Conservation (phyloP, 805 yeast species). For the Saccharomycopsis selenospora region DNA sequence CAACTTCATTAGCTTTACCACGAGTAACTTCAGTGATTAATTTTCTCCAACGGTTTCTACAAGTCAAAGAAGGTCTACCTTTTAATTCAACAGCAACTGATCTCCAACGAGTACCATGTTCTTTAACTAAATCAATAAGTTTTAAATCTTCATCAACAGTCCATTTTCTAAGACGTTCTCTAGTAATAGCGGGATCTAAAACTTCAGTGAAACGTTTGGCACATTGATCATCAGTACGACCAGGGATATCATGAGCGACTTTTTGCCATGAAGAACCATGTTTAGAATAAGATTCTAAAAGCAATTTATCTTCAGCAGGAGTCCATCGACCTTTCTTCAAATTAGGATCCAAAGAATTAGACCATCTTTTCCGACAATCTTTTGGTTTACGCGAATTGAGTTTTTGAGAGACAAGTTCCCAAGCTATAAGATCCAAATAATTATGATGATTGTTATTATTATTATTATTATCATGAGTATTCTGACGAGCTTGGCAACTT, state of each 20-base stretch:
- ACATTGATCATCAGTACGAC: constrained; percentile 93
- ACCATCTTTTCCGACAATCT: constrained; percentile 86
- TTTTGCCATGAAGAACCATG: constrained; percentile 84
- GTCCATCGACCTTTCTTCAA: constrained; percentile 86
- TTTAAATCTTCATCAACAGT: constrained; percentile 63
- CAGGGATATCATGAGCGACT: constrained; percentile 66
- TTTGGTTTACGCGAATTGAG: constrained; percentile 57
- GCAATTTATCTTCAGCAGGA: constrained; percentile 60
- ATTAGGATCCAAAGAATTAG: constrained; percentile 74
- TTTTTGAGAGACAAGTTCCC: constrained; percentile 52
- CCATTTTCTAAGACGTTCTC: constrained; percentile 78
- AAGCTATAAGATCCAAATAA: constrained; percentile 39
- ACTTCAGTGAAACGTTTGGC: constrained; percentile 87
- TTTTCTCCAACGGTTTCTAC: constrained; percentile 90
- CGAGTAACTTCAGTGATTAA: constrained; percentile 68
- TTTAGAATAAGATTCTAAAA: constrained; percentile 54
- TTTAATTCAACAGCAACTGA: constrained; percentile 63
- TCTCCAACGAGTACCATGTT: constrained; percentile 85
- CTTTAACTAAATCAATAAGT: constrained; percentile 59
- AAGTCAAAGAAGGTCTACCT: constrained; percentile 80
- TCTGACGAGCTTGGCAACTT: not conserved
- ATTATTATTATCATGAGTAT: not conserved
- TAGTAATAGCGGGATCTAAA: constrained; percentile 66
- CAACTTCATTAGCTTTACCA: constrained; percentile 49
- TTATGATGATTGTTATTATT: not conserved